Evolutionary conservation across 768 basidiomycete genomes (phyloP).

Genomic region (Sporobolomyces roseus): DNA sequence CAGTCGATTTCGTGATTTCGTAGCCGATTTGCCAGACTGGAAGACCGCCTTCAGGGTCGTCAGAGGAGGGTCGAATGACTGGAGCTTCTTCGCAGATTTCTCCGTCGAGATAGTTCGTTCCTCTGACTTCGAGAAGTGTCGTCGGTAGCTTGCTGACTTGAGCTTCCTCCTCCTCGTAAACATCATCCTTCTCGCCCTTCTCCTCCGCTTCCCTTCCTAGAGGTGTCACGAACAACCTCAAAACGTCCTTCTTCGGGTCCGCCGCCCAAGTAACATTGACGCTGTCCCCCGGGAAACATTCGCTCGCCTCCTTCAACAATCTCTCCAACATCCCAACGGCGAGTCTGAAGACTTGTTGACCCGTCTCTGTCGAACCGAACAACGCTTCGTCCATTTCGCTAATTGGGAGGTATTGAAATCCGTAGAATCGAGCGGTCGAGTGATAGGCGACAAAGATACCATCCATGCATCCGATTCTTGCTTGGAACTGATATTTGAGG

Average conservation of each 20-base stretch:
- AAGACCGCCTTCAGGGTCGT: neutral
- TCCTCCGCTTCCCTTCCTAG: neutral
- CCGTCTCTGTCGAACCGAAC: slow-evolving; percentile 63
- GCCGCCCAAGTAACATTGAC: slow-evolving; percentile 28
- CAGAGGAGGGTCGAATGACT: slow-evolving; percentile 8
- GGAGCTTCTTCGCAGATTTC: neutral
- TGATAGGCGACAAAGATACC: slow-evolving; percentile 61
- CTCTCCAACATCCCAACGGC: slow-evolving; percentile 68
- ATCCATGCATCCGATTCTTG: slow-evolving; percentile 93
- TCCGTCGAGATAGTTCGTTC: slow-evolving; percentile 35
- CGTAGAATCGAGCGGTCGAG: slow-evolving; percentile 70
- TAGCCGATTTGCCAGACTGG: slow-evolving; percentile 34
- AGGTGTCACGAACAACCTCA: slow-evolving; percentile 36
- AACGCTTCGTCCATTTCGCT: slow-evolving; percentile 80
- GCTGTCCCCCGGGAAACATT: slow-evolving; percentile 23
- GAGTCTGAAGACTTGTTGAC: slow-evolving; percentile 69
- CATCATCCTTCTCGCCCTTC: neutral
- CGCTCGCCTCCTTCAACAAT: slow-evolving; percentile 58
- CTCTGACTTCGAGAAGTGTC: slow-evolving; percentile 35
- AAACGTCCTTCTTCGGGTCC: slow-evolving; percentile 1
- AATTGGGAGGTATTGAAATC: slow-evolving; percentile 87
- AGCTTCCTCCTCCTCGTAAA: neutral
- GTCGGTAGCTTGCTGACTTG: neutral
- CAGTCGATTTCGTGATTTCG: slow-evolving; percentile 20
- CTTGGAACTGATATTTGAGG: slow-evolving; percentile 95